Percentiles rank a stretch among this genome's conserved stretches.
Conservation (phyloP, 2,329 filamentous ascomycete species). For the Raffaelea ambrosiae region DNA sequence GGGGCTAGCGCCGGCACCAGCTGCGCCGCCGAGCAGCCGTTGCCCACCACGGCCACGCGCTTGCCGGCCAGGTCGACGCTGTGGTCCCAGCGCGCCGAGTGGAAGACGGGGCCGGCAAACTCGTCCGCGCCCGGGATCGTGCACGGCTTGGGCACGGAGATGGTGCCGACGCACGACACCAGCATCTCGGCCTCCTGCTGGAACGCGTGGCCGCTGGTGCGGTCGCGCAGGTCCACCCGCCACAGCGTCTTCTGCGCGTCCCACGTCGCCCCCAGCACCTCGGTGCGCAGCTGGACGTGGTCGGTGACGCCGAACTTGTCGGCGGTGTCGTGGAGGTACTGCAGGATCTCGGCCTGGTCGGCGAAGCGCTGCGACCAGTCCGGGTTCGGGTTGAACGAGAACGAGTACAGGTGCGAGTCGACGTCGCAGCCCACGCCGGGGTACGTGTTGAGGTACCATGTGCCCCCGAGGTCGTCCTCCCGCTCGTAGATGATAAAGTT, state of each 20-base stretch:
- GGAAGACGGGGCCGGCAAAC: conserved; percentile 50
- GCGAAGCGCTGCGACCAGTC: neutral
- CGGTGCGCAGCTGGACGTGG: neutral
- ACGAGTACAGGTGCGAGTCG: conserved; percentile 22
- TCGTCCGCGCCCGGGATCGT: conserved; percentile 45
- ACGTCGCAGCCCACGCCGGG: conserved; percentile 34
- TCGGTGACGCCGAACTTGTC: neutral
- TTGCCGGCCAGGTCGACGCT: conserved; percentile 47
- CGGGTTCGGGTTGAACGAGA: neutral
- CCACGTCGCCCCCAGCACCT: neutral
- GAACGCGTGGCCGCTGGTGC: neutral
- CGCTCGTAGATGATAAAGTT: conserved; percentile 38
- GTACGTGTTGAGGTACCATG: conserved; percentile 48
- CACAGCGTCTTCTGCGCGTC: neutral
- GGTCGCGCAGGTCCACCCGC: neutral
- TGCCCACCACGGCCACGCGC: conserved; percentile 53
- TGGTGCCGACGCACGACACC: conserved; percentile 19
- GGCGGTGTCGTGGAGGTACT: neutral
- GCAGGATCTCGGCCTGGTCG: neutral
- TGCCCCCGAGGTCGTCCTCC: conserved; percentile 40
- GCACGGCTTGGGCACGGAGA: conserved; percentile 28
- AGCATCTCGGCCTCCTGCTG: conserved; percentile 11
- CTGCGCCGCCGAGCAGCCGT: conserved; percentile 55
- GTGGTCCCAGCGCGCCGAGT: conserved; percentile 50
- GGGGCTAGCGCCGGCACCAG: conserved; percentile 35